Evolutionary conservation across 1,139 yeast species (phyloP).

Genomic region (Spathaspora sp.): DNA sequence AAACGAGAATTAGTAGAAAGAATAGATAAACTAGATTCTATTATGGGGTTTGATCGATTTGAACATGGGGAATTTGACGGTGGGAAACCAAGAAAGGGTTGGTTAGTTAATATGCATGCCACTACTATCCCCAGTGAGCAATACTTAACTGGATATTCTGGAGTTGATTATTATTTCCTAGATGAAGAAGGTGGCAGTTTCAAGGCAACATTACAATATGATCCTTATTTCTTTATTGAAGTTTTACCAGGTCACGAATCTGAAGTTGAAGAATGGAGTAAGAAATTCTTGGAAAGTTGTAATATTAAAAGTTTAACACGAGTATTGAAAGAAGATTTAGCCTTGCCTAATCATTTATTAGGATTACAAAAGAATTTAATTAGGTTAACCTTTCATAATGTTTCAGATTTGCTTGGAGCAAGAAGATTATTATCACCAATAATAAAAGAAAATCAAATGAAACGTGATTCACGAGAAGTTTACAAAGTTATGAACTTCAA

Average conservation of each 20-base stretch:
- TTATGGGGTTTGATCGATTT: conserved; percentile 82
- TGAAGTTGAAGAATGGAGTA: conserved; percentile 84
- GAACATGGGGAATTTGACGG: conserved; percentile 60
- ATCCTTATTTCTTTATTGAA: conserved; percentile 84
- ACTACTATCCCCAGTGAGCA: conserved; percentile 60
- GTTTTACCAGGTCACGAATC: conserved; percentile 66
- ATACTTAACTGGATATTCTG: conserved; percentile 66
- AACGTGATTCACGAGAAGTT: conserved; percentile 66
- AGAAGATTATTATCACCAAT: conserved; percentile 69
- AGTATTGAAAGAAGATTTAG: conserved; percentile 72
- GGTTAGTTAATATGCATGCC: conserved; percentile 88
- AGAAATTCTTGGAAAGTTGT: conserved; percentile 62
- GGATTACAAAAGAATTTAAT: conserved; percentile 70
- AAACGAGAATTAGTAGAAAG: conserved; percentile 48
- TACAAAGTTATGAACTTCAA: conserved; percentile 55
- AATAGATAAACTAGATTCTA: conserved; percentile 63
- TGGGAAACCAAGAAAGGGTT: conserved; percentile 65
- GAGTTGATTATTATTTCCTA: conserved; percentile 92
- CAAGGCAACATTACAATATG: conserved; percentile 78
- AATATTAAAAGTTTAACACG: conserved; percentile 55
- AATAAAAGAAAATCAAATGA: conserved; percentile 63
- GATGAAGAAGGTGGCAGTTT: conserved; percentile 98
- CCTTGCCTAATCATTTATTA: conserved; percentile 79
- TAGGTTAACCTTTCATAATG: conserved; percentile 72
- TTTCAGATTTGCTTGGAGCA: conserved; percentile 72